Percentiles rank a stretch among this genome's conserved stretches.
phyloP scores from a whole-genome alignment of 192 early-diverging fungal genomes.

The Mortierella hygrophila region DNA sequence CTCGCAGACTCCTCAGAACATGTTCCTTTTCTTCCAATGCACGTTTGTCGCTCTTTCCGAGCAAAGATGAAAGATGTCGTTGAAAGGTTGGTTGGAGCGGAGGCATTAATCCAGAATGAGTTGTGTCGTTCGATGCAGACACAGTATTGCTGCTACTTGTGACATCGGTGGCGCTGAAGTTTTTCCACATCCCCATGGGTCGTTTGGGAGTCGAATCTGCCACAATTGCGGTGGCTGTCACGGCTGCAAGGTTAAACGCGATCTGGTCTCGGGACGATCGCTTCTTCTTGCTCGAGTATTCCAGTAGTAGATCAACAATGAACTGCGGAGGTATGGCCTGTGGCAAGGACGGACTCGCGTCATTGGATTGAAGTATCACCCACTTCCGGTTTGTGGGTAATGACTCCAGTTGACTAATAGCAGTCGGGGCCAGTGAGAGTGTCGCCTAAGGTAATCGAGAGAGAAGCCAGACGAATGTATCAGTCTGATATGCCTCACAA shows the following conservation, averaged over 20 bases:
- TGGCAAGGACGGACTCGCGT: slow-evolving; percentile 23
- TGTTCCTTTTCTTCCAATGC: slow-evolving; percentile 37
- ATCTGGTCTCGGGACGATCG: slow-evolving; percentile 24
- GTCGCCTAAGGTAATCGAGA: slow-evolving; percentile 14
- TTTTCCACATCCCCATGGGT: slow-evolving; percentile 30
- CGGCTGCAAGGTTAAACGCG: background rate
- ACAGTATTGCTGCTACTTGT: background rate
- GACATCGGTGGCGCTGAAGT: slow-evolving; percentile 26
- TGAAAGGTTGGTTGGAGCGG: slow-evolving; percentile 23
- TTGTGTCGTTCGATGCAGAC: background rate
- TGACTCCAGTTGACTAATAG: slow-evolving; percentile 31
- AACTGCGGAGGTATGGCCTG: slow-evolving; percentile 44
- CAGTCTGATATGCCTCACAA: background rate
- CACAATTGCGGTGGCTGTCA: background rate
- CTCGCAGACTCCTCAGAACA: slow-evolving; percentile 46
- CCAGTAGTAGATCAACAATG: slow-evolving; percentile 39
- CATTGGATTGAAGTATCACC: slow-evolving; percentile 38
- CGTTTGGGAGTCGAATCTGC: slow-evolving; percentile 1
- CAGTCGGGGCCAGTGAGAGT: slow-evolving; percentile 7
- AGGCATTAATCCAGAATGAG: background rate
- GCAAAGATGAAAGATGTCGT: slow-evolving; percentile 29
- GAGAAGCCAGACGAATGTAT: background rate
- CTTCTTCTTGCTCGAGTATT: slow-evolving; percentile 33
- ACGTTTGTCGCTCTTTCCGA: slow-evolving; percentile 32
- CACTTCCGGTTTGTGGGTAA: slow-evolving; percentile 42